phyloP scores from a whole-genome alignment of 768 basidiomycete species.

The Imleria badia region DNA sequence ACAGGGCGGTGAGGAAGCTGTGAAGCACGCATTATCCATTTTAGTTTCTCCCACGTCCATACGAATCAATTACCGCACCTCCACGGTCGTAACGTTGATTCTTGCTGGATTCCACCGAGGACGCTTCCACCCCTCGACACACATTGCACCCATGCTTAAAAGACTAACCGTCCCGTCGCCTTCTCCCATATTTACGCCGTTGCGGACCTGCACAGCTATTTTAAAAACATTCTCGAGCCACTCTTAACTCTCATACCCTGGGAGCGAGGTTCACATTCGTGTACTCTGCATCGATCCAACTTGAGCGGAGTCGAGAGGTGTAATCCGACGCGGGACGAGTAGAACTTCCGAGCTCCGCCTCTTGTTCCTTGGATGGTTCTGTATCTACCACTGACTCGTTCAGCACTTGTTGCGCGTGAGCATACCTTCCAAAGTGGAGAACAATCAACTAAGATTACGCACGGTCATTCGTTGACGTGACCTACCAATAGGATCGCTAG shows the following conservation, averaged over 20 bases:
- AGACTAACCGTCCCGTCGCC: constrained; percentile 93
- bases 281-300: constrained; percentile 86
- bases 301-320: constrained; percentile 50
- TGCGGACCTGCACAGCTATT: constrained; percentile 48
- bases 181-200: constrained; percentile 91
- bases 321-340: constrained; percentile 49
- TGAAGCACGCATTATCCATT: constrained; percentile 9
- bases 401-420: constrained; percentile 64
- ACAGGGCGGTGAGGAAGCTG: constrained; percentile 82
- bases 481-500: constrained; percentile 83
- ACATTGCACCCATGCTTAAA: constrained; percentile 91
- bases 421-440: constrained; percentile 51
- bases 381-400: constrained; percentile 55
- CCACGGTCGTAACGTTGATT: constrained; percentile 84
- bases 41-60: constrained; percentile 1
- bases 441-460: neutral
- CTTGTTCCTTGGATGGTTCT: constrained; percentile 44
- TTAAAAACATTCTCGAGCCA: neutral
- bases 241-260: constrained; percentile 39
- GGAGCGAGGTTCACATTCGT: constrained; percentile 61
- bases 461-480: constrained; percentile 4
- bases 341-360: constrained; percentile 42
- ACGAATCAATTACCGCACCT: constrained; percentile 48
- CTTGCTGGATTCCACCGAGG: constrained; percentile 88
- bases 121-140: constrained; percentile 91